Evolutionary conservation across 306 rosid species (phyloP).

Genomic region (Sicyos edulis): DNA sequence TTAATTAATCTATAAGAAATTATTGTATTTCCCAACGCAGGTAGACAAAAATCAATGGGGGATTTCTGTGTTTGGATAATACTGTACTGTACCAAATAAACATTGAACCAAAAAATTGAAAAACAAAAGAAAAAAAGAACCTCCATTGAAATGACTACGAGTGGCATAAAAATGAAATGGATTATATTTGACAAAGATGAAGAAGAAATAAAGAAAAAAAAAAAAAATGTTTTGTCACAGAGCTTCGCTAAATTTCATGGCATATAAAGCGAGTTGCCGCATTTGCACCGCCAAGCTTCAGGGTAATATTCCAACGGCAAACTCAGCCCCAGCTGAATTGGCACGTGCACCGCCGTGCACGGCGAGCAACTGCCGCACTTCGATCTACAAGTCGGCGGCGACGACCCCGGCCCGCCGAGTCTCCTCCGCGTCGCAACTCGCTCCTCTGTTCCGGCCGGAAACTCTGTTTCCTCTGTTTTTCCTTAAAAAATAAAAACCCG

Average conservation of each 20-base stretch:
- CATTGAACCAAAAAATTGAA: not conserved
- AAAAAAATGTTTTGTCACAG: slow-evolving; percentile 3
- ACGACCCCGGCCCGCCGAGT: slow-evolving; percentile 56
- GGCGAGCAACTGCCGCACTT: slow-evolving; percentile 88
- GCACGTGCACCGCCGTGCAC: slow-evolving; percentile 72
- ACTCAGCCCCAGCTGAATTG: slow-evolving; percentile 71
- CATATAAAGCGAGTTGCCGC: slow-evolving; percentile 74
- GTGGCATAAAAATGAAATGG: slow-evolving; percentile 7
- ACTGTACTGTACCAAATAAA: not conserved
- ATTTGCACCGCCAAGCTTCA: slow-evolving; percentile 98
- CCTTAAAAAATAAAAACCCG: not conserved
- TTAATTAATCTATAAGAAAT: not conserved
- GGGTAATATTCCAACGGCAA: slow-evolving; percentile 85
- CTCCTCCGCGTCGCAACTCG: slow-evolving; percentile 33
- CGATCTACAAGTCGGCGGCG: slow-evolving; percentile 78
- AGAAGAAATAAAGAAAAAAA: not conserved
- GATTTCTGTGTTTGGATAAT: not conserved
- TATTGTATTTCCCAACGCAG: slow-evolving; percentile 19
- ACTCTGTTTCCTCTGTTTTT: slow-evolving; percentile 23
- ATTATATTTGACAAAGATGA: slow-evolving; percentile 5
- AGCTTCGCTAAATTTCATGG: slow-evolving; percentile 34
- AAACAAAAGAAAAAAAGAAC: not conserved
- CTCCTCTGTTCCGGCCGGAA: slow-evolving; percentile 8
- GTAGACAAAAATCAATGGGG: not conserved
- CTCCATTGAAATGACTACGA: slow-evolving; percentile 17